phyloP scores from a whole-genome alignment of 129 eudicot genomes.

The carrot (Daucus carota) region DH1_v3.0 NC_030385.2:39485501-39486000 shows the following conservation, averaged over 20 bases:
- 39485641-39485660: constrained; percentile 70
- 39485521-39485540: constrained; percentile 91
- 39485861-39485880: constrained; percentile 58
- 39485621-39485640: constrained; percentile 33
- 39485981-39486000: not conserved
- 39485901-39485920: constrained; percentile 89
- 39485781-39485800: constrained; percentile 72
- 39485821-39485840: constrained; percentile 38
- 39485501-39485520: constrained; percentile 92
- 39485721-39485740: constrained; percentile 71
- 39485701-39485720: constrained; percentile 71
- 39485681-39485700: constrained; percentile 82
- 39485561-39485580: constrained; percentile 30
- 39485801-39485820: constrained; percentile 50
- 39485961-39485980: not conserved
- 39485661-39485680: constrained; percentile 69
- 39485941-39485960: constrained; percentile 9
- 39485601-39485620: constrained; percentile 13
- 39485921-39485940: constrained; percentile 84
- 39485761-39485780: constrained; percentile 71
- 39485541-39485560: constrained; percentile 69
- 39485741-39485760: constrained; percentile 85
- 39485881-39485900: constrained; percentile 74
- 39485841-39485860: constrained; percentile 47
- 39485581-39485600: constrained; percentile 42